Base-by-base conservation (phyloP, 2,329 filamentous ascomycete genomes). In the Nothophoma quercina region DNA sequence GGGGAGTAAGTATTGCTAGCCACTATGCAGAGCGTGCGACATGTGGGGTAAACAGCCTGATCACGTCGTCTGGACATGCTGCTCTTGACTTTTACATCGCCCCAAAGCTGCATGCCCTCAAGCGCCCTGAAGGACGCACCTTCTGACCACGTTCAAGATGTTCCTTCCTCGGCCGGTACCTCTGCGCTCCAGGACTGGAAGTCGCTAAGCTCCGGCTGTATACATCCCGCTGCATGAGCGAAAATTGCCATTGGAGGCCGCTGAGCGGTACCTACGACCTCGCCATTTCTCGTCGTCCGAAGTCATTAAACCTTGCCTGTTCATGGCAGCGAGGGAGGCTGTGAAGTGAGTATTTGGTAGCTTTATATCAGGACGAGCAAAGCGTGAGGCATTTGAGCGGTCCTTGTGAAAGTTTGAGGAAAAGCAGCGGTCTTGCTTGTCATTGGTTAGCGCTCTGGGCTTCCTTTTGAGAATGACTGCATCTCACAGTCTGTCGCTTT, bases 381-480 rank as follows among this genome's bases (percentile, higher is more conserved):
- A 35, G 36, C 30, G 21, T 42, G 36, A 47, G 50, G 42, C 19
- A 38, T 46, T 25, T 47, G 26, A 21, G 2, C n/a, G 36, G 26
- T 32, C 6, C 33, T 38, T 16, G 26, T 36, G n/a, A 21, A 28
- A 3, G 22, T 26, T 12, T 13, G 25, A 34, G 50, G 38, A 23
- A 43, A 42, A 38, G 32, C 32, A 48, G 50, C 43, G 43, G 50
- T 43, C 50, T 48, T 43, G 43, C 38, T 33, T 23, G 26, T 38
- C 12, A 53, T 53, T 48, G 50, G 43, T 32, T 8, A 39, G 50
- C 38, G 38, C 35, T 33, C 7, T 28, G 15, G 21, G 36, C 28
- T 47, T 32, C 49, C 42, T 36, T 23, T 42, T 42, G 36, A 43
- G 43, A 43, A 32, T 47, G 50, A 43, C 32, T 53, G 43, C 50